A percentile compares a stretch with the other conserved stretches of the same genome.
phyloP scores from a whole-genome alignment of 2,329 filamentous ascomycete species.

The Aspergillus nomiae region DNA sequence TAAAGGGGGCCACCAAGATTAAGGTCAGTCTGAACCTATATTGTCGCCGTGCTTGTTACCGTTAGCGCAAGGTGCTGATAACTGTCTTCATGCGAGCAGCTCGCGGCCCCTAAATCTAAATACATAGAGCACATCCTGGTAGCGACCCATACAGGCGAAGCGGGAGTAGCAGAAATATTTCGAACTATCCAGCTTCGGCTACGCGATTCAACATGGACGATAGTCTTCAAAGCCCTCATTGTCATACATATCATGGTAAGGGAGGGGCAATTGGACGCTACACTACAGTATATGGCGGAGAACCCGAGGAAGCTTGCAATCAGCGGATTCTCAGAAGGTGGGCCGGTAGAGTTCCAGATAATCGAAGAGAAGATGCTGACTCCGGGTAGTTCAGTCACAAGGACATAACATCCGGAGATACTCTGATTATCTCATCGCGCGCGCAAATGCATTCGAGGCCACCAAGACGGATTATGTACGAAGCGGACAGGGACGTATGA shows the following conservation, averaged over 20 bases:
- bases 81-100: conserved; percentile 53
- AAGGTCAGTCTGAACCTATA: conserved; percentile 63
- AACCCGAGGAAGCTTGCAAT: conserved; percentile 83
- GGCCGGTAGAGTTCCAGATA: conserved; percentile 34
- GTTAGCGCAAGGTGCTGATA: conserved; percentile 16
- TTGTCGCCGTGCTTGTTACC: background rate
- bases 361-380: conserved; percentile 39
- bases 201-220: conserved; percentile 98
- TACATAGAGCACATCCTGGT: conserved; percentile 98
- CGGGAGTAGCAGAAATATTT: conserved; percentile 93
- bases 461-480: conserved; percentile 91
- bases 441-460: conserved; percentile 78
- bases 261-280: conserved; percentile 87
- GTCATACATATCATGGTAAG: conserved; percentile 97
- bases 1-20: conserved; percentile 97
- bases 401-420: conserved; percentile 94
- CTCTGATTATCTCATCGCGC: conserved; percentile 79
- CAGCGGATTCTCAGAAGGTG: conserved; percentile 89
- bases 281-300: conserved; percentile 78
- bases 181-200: conserved; percentile 84
- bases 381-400: conserved; percentile 77
- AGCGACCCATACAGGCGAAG: conserved; percentile 91
- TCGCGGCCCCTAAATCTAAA: conserved; percentile 96
- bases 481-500: conserved; percentile 76
- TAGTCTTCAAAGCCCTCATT: conserved; percentile 96